Conservation (phyloP, 2,329 filamentous ascomycete species). For the Sporothrix phasma region DNA sequence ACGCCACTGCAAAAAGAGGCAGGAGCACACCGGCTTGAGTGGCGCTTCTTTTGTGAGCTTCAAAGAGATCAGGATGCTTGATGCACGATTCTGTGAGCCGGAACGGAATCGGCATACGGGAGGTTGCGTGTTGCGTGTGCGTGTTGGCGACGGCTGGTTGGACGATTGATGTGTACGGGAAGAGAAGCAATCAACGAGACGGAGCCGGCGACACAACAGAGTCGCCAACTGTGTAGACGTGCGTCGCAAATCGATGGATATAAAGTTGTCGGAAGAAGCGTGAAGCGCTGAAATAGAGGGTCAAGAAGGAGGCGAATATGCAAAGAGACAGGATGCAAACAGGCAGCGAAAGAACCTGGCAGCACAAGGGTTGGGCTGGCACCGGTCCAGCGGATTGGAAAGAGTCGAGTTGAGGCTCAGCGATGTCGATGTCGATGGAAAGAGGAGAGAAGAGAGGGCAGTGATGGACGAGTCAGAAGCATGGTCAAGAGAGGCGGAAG, state of each 20-base stretch:
- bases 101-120: not conserved
- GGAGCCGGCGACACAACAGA: too few relatives aligned
- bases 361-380: not conserved
- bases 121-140: too few relatives aligned
- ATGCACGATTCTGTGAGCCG: not conserved
- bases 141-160: not conserved
- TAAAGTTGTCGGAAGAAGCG: too few relatives aligned
- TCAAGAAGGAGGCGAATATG: too few relatives aligned
- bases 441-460: not conserved
- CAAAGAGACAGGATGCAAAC: not conserved
- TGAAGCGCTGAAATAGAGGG: too few relatives aligned
- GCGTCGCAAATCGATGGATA: too few relatives aligned
- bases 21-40: not conserved
- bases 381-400: not conserved
- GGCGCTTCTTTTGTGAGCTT: too few relatives aligned
- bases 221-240: too few relatives aligned
- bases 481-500: not conserved
- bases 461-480: not conserved
- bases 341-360: not conserved
- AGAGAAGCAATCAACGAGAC: not conserved
- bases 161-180: not conserved
- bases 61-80: not conserved
- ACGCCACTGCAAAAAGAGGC: not conserved
- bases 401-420: not conserved
- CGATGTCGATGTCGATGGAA: not conserved